Conservation (phyloP, 257 asterid species). For the Oldenlandia corymbosa region DNA sequence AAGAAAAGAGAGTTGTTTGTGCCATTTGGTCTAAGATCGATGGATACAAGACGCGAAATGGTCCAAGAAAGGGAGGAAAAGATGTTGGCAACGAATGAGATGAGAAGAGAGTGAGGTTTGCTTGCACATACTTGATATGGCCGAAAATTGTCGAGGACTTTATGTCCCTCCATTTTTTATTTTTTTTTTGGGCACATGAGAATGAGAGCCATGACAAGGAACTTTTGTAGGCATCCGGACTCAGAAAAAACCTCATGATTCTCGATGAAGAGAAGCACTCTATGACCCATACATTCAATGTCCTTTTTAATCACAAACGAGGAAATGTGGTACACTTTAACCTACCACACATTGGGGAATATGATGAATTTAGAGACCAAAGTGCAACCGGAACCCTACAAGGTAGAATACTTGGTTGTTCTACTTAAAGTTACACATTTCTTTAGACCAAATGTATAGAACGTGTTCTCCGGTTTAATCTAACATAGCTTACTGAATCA, state of each 20-base stretch:
- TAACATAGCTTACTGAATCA: too few species aligned
- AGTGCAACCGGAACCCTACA: too few species aligned
- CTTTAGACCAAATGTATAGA: too few species aligned
- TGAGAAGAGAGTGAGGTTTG: constrained; percentile 1
- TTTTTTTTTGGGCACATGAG: neutral
- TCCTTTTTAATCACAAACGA: neutral
- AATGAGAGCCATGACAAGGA: neutral
- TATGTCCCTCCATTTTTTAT: too few species aligned
- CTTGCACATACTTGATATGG: neutral
- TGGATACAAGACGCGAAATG: neutral
- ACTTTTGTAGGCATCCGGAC: neutral
- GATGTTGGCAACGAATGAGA: neutral
- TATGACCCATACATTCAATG: neutral
- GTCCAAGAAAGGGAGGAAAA: neutral
- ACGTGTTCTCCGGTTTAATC: too few species aligned
- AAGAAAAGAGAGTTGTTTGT: too few species aligned
- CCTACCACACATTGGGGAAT: neutral
- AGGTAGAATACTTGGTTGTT: neutral
- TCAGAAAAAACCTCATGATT: neutral
- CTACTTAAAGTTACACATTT: too few species aligned
- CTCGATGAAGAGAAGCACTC: neutral
- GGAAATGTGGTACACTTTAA: neutral
- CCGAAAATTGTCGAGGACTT: neutral
- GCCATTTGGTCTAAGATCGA: too few species aligned
- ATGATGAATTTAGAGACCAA: neutral